Evolutionary conservation across 176 grass and related monocot species (phyloP).

Genomic region (Thalia dealbata): DNA sequence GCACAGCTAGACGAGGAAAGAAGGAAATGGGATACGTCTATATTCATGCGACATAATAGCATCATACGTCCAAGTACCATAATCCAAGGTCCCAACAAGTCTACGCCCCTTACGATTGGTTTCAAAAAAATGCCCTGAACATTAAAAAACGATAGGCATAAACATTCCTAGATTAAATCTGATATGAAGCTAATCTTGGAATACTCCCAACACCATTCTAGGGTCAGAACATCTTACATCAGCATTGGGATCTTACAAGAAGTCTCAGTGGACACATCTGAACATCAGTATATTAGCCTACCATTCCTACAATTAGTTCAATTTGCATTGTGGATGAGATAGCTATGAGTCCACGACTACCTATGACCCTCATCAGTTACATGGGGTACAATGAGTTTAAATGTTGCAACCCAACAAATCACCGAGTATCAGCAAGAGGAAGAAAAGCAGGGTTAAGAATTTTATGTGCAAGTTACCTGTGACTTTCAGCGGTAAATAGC

Average conservation of each 20-base stretch:
- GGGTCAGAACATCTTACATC: background rate
- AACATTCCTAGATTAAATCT: too few relatives aligned
- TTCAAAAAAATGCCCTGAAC: too few relatives aligned
- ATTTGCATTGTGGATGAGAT: background rate
- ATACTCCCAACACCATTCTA: background rate
- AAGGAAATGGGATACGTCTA: too few relatives aligned
- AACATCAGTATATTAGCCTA: background rate
- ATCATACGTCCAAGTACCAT: too few relatives aligned
- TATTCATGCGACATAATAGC: too few relatives aligned
- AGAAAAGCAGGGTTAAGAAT: background rate
- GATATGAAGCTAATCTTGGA: background rate
- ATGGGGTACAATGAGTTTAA: background rate
- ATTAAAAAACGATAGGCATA: too few relatives aligned
- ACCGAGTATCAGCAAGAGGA: background rate
- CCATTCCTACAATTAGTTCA: background rate
- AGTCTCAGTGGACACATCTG: background rate
- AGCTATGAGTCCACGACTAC: too few relatives aligned
- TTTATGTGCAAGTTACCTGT: constrained; percentile 37
- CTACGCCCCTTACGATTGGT: too few relatives aligned
- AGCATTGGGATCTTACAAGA: background rate
- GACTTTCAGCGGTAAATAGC: constrained; percentile 68
- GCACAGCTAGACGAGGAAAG: too few relatives aligned
- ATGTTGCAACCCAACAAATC: background rate
- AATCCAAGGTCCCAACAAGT: too few relatives aligned
- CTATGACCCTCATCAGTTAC: background rate